Evolutionary conservation across 306 rosid genomes (phyloP).

Genomic region (Fagus crenata): DNA sequence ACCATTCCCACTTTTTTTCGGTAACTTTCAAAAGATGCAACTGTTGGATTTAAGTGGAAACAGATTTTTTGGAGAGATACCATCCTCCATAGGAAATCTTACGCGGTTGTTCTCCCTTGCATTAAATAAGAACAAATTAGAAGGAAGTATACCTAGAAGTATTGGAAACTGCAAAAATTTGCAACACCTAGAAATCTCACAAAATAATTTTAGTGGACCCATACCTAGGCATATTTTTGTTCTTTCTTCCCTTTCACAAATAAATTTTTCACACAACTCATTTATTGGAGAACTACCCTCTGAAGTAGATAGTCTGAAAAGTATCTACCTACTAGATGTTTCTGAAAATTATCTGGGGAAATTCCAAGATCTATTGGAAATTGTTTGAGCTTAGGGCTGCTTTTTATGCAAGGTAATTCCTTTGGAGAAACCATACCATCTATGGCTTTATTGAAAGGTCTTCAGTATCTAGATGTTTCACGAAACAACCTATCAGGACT

Average conservation of each 20-base stretch:
- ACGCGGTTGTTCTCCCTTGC: too few species aligned
- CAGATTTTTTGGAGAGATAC: too few species aligned
- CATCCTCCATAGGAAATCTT: too few species aligned
- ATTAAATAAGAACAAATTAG: neutral
- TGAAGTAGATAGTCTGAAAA: conserved; percentile 16
- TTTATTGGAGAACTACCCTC: too few species aligned
- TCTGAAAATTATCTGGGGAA: conserved; percentile 31
- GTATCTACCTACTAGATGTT: conserved; percentile 18
- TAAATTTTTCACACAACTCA: too few species aligned
- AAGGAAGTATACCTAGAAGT: conserved; percentile 13
- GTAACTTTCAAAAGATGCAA: too few species aligned
- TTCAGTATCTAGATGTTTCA: conserved; percentile 32
- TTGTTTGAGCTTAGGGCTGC: conserved; percentile 30
- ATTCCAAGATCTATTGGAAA: conserved; percentile 34
- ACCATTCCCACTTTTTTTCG: conserved; percentile 30
- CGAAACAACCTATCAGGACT: conserved; percentile 30
- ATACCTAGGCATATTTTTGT: conserved; percentile 17
- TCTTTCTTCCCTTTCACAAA: neutral
- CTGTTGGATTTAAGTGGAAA: too few species aligned
- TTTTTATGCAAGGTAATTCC: conserved; percentile 26
- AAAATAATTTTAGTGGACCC: conserved; percentile 30
- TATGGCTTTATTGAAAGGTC: conserved; percentile 34
- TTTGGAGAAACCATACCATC: conserved; percentile 37
- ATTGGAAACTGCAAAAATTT: conserved; percentile 22
- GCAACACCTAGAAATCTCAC: neutral